phyloP scores from a whole-genome alignment of 1,284 basidiomycete genomes.

The Lignosus rhinocerotis region DNA sequence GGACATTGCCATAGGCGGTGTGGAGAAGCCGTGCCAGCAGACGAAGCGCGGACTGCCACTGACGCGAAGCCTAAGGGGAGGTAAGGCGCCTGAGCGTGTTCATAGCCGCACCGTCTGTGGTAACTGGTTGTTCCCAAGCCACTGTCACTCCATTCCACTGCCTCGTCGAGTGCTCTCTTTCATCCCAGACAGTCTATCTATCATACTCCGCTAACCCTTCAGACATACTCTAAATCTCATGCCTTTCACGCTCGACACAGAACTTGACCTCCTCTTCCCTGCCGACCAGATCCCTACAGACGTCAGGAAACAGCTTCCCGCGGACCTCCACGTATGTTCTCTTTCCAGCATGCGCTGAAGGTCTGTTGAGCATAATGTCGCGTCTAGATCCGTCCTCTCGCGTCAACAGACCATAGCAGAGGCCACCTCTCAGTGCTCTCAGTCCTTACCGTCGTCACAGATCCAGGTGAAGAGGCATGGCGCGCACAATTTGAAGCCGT shows the following conservation, averaged over 20 bases:
- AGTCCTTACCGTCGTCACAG: slow-evolving; percentile 78
- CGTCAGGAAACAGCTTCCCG: slow-evolving; percentile 55
- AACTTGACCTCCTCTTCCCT: slow-evolving; percentile 78
- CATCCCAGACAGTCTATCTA: slow-evolving; percentile 12
- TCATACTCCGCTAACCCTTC: neutral
- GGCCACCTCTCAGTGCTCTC: slow-evolving; percentile 85
- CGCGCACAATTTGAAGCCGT: slow-evolving; percentile 65
- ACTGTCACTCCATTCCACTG: neutral
- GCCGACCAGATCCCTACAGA: slow-evolving; percentile 64
- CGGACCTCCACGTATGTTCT: slow-evolving; percentile 53
- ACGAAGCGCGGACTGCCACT: slow-evolving; percentile 5
- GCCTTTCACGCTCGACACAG: slow-evolving; percentile 64
- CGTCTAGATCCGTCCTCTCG: slow-evolving; percentile 82
- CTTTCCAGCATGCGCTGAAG: neutral
- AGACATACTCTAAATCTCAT: slow-evolving; percentile 22
- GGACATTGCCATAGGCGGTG: slow-evolving; percentile 9
- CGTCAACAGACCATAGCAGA: slow-evolving; percentile 81
- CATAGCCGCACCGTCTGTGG: slow-evolving; percentile 1
- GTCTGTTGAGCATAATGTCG: neutral
- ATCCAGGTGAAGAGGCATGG: slow-evolving; percentile 75
- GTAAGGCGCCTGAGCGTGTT: neutral
- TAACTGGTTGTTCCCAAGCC: neutral
- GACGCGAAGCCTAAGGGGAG: slow-evolving; percentile 1
- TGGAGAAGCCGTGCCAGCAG: neutral
- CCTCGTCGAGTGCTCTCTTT: neutral